Evolutionary conservation across 2,329 filamentous ascomycete species (phyloP).

Genomic region (Exophiala dermatitidis): DNA sequence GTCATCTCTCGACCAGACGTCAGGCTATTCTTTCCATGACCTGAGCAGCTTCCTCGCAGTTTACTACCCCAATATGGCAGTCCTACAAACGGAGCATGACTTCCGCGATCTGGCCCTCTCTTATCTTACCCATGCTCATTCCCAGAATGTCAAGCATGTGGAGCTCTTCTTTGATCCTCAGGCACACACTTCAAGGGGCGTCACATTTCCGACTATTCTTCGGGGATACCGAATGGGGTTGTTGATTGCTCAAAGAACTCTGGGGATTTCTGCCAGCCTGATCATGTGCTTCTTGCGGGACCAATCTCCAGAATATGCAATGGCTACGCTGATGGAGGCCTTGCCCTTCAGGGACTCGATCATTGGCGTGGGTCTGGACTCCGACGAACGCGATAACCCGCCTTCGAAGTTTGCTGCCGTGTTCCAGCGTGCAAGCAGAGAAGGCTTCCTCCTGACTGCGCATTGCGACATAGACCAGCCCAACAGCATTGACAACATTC

Average conservation of each 20-base stretch:
- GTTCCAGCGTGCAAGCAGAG: slow-evolving; percentile 26
- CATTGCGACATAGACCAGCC: slow-evolving; percentile 49
- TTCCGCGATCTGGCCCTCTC: slow-evolving; percentile 65
- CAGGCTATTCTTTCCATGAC: slow-evolving; percentile 23
- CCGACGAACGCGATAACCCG: slow-evolving; percentile 25
- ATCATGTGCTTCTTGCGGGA: slow-evolving; percentile 64
- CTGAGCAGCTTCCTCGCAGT: slow-evolving; percentile 57
- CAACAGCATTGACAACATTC: slow-evolving; percentile 41
- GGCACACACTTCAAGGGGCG: slow-evolving; percentile 58
- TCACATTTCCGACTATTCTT: slow-evolving; percentile 58
- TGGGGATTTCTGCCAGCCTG: slow-evolving; percentile 59
- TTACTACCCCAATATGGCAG: slow-evolving; percentile 70
- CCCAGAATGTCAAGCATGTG: slow-evolving; percentile 61
- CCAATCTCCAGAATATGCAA: slow-evolving; percentile 22
- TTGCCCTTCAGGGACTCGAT: slow-evolving; percentile 25
- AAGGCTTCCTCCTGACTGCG: slow-evolving; percentile 43
- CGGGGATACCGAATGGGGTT: slow-evolving; percentile 56
- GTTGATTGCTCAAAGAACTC: slow-evolving; percentile 51
- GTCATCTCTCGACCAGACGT: slow-evolving; percentile 13
- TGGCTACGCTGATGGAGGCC: slow-evolving; percentile 25
- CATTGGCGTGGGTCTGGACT: slow-evolving; percentile 27
- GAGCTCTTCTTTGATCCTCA: slow-evolving; percentile 80
- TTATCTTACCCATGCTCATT: slow-evolving; percentile 60
- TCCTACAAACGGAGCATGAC: slow-evolving; percentile 58
- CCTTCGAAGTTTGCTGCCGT: slow-evolving; percentile 25